Evolutionary conservation across 2,329 filamentous ascomycete species (phyloP), one percentile per base, ranked within the genome.

Genomic region (Tolypocladium capitatum): DNA sequence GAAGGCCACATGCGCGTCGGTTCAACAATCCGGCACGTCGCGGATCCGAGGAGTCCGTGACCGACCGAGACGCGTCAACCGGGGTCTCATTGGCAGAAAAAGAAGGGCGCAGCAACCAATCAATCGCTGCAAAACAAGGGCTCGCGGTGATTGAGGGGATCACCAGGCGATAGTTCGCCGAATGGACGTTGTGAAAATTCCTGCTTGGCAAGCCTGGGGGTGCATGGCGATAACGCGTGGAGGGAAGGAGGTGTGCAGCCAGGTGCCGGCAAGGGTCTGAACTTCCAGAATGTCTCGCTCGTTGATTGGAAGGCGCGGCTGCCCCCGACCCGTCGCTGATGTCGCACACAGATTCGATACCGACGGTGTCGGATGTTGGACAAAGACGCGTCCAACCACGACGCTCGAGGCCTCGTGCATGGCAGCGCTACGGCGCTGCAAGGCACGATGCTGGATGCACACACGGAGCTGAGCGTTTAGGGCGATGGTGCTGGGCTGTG

Each of bases 201-300:
- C 8, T n/a, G n/a, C 14, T n/a, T 24, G 27, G 5, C 24, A 18
- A 11, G 9, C 16, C 38, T 11, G 27, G 16, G 24, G 46, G 38
- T 5, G 24, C 24, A 14, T 13, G 36, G 38, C 10, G 44, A 46
- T 35, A 30, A 30, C 44, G 24, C 10, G 34, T 7, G 24, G 27
- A n/a, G 18, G 27, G 14, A 28, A 46, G 44, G 44, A 36, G 27
- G 43, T 33, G 46, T 34, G 32, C 43, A 43, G 48, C 41, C 35
- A 51, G 48, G 24, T 3, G n/a, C n/a, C n/a, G 5, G 24, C 46
- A 40, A 46, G 46, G 24, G 35, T 28, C 10, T 16, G 32, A 46
- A 47, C 49, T 54, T 53, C 52, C 48, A 53, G 52, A 53, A 53
- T 49, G 49, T 51, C 49, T 52, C 36, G 46, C 42, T 34, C 24